Percentiles rank a stretch among this genome's conserved stretches.
These are phyloP conservation scores for Xylaria sp. DNA, from an alignment of 2,329 filamentous ascomycete genomes.

Conservation along the genomic window DNA sequence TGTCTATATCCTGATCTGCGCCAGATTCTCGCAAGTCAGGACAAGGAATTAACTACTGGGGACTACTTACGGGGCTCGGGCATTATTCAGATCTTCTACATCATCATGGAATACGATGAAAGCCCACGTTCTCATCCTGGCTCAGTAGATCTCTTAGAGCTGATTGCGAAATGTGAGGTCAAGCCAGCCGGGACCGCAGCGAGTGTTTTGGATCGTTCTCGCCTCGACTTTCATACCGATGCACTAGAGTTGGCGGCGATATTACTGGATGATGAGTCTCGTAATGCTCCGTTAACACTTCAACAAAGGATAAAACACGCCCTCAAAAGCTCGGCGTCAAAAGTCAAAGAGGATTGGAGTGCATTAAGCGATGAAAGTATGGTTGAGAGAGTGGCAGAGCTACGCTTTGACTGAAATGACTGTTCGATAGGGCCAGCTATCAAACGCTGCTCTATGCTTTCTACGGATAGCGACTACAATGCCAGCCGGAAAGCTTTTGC, in stretches of 20 bases:
- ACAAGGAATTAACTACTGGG: conserved; percentile 7
- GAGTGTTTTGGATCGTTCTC: background rate
- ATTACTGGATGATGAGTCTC: background rate
- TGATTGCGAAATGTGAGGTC: conserved; percentile 21
- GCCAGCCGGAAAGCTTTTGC: background rate
- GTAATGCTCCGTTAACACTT: background rate
- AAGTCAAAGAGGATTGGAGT: conserved; percentile 17
- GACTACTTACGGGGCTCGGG: conserved; percentile 38
- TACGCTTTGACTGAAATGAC: conserved; percentile 24
- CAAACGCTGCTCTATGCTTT: background rate
- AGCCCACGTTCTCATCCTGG: conserved; percentile 14
- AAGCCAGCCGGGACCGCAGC: background rate
- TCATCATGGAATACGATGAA: conserved; percentile 29
- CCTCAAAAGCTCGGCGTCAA: conserved; percentile 14
- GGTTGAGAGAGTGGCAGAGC: conserved; percentile 24
- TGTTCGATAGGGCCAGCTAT: background rate
- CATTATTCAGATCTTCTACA: conserved; percentile 31
- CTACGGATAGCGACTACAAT: background rate
- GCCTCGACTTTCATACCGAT: conserved; percentile 35
- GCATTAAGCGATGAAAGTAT: conserved; percentile 26
- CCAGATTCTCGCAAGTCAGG: conserved; percentile 17
- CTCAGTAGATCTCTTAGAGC: conserved; percentile 21
- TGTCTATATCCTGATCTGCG: conserved; percentile 35
- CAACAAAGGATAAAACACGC: conserved; percentile 19
- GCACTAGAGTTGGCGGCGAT: conserved; percentile 27